Percentiles rank a stretch among this genome's conserved stretches.
Conservation (phyloP, 257 asterid species). For the Haberlea rhodopensis region DNA sequence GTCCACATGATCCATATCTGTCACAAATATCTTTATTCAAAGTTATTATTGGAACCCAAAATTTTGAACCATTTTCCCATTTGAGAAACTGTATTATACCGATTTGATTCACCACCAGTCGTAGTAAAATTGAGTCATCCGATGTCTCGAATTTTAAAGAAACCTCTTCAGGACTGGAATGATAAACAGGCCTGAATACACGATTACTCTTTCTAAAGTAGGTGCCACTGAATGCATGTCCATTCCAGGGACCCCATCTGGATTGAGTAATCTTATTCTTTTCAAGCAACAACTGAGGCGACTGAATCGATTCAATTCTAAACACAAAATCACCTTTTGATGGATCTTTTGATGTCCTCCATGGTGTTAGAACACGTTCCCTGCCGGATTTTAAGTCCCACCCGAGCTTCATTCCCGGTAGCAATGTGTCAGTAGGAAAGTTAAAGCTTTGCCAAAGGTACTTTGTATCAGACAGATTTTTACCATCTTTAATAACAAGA, state of each 20-base stretch:
- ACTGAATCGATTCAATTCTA: constrained; percentile 27
- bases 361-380: constrained; percentile 36
- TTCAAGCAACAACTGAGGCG: constrained; percentile 35
- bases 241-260: constrained; percentile 55
- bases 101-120: constrained; percentile 32
- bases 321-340: constrained; percentile 35
- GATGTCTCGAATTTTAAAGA: constrained; percentile 33
- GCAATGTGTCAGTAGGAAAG: constrained; percentile 38
- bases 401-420: constrained; percentile 58
- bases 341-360: constrained; percentile 40
- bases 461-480: background rate
- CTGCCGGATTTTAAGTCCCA: constrained; percentile 33
- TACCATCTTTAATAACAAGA: constrained; percentile 24
- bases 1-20: constrained; percentile 38
- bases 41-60: constrained; percentile 33
- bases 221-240: constrained; percentile 33
- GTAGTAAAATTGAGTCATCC: constrained; percentile 22
- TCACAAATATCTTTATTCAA: constrained; percentile 39
- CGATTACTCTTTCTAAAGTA: constrained; percentile 20
- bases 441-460: constrained; percentile 50
- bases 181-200: constrained; percentile 24
- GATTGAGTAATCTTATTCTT: constrained; percentile 7
- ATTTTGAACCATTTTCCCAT: constrained; percentile 26
- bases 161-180: constrained; percentile 14
- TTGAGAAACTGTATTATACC: constrained; percentile 37